Evolutionary conservation across 106 monocot genomes (phyloP).

Genomic region (Dioscorea dumetorum): DNA sequence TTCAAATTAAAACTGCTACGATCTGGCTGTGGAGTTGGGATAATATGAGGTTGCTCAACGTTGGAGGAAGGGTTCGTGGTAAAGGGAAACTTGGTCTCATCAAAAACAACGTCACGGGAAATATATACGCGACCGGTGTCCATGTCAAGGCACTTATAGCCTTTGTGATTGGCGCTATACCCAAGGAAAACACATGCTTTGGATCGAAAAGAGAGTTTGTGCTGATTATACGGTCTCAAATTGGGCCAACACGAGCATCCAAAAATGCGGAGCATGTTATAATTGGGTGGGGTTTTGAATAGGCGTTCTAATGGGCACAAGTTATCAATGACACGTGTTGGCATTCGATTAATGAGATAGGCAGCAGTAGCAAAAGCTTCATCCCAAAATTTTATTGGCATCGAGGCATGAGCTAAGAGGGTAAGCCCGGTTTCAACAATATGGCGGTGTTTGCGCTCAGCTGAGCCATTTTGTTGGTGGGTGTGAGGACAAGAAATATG

Average conservation of each 20-base stretch:
- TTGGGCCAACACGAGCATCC: constrained; percentile 1
- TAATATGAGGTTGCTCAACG: too few species aligned
- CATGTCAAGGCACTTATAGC: neutral
- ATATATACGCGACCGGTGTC: neutral
- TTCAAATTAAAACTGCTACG: too few species aligned
- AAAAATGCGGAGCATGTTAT: neutral
- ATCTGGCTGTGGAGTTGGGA: too few species aligned
- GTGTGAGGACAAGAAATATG: constrained; percentile 4
- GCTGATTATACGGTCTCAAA: neutral
- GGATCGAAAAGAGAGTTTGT: constrained; percentile 1
- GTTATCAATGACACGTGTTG: neutral
- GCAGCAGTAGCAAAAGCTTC: neutral
- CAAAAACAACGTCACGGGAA: neutral
- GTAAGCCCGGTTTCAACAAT: neutral
- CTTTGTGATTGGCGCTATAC: neutral
- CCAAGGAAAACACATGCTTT: neutral
- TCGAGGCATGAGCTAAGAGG: neutral
- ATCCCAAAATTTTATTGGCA: neutral
- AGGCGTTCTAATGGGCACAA: neutral
- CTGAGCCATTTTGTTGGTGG: neutral
- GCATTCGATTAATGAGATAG: constrained; percentile 1
- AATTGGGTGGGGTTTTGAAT: neutral
- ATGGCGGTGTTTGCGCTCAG: constrained; percentile 4
- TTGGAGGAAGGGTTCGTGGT: neutral
- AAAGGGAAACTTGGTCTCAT: neutral